Evolutionary conservation across 176 grass and related monocot species (phyloP), one percentile per base, ranked within the genome.

Genomic region (Zizania latifolia): DNA sequence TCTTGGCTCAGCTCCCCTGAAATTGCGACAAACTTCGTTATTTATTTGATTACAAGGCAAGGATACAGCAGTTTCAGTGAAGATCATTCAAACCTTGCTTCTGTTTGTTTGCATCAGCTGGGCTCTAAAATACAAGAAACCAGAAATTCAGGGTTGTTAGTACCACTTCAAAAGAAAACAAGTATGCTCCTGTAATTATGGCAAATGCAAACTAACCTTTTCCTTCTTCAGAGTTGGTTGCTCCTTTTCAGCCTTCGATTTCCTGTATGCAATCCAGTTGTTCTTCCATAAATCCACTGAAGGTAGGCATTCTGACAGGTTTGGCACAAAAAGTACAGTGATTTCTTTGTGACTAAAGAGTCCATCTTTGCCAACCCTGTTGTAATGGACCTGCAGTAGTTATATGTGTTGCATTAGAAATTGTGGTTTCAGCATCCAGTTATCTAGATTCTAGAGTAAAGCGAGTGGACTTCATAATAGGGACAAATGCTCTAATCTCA

Each of bases 371-470:
- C 85, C 85, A 48, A 88, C 74, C 80, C 96, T 86, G 72, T 99
- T 84, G 85, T 99, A 99, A 78, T 99, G 92, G 44, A 99, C 80
- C 96, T 99, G 73, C 58, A 78, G 27, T 53, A 82, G n/a, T n/a
- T n/a, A 55, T 27, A 33, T 24, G 22, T 17, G 54, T 75, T 62
- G 30, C 6, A 74, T 61, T 73, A 74, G 19, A 45, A 59, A 72
- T 22, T 23, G 53, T 12, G 37, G 48, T 6, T 65, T 63, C 57
- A 86, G 65, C 46, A 62, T 50, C 6, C 19, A 63, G 39, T 16
- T 43, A 61, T 75, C 14, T 38, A 82, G 11, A 51, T 53, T 75
- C 14, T 38, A 82, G 11, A 51, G 32, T 33, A 9, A 72, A 65
- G 22, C 14, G 3, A 57, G 82, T 22, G 32, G 55, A 67, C 3